Conservation (phyloP, 495 filamentous ascomycete genomes). For the Penicillium diatomitis region DNA sequence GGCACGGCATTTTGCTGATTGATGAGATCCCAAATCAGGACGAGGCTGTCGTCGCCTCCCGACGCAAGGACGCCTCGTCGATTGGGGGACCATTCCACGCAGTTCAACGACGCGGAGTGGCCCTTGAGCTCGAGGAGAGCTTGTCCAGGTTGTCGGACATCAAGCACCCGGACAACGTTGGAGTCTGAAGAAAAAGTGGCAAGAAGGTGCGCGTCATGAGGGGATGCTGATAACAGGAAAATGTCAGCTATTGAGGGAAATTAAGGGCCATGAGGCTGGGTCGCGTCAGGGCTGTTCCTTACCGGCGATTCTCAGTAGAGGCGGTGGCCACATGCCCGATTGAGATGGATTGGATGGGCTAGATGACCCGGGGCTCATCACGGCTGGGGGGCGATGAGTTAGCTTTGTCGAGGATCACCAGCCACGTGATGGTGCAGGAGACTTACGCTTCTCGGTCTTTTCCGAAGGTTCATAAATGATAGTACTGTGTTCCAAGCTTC, state of each 20-base stretch:
- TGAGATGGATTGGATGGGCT: slow-evolving; percentile 62
- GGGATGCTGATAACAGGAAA: slow-evolving; percentile 54
- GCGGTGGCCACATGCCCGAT: slow-evolving; percentile 70
- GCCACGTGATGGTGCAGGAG: not conserved
- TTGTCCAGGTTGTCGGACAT: slow-evolving; percentile 93
- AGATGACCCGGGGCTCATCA: slow-evolving; percentile 45
- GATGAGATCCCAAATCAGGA: slow-evolving; percentile 88
- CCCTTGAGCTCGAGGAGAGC: slow-evolving; percentile 89
- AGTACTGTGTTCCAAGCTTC: slow-evolving; percentile 94
- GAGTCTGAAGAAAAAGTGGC: slow-evolving; percentile 95
- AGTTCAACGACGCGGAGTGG: slow-evolving; percentile 79
- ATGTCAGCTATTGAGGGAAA: not conserved
- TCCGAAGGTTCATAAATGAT: slow-evolving; percentile 97
- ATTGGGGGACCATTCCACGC: slow-evolving; percentile 89
- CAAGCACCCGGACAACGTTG: slow-evolving; percentile 86
- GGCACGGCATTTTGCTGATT: slow-evolving; percentile 53
- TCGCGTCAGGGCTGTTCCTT: slow-evolving; percentile 2
- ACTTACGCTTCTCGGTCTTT: slow-evolving; percentile 73
- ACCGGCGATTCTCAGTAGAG: slow-evolving; percentile 75
- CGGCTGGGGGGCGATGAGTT: slow-evolving; percentile 3
- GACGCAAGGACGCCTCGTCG: slow-evolving; percentile 83
- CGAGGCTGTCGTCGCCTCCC: slow-evolving; percentile 83
- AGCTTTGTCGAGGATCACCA: not conserved
- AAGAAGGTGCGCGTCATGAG: slow-evolving; percentile 89
- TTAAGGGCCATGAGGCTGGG: too few species aligned